Percentiles rank a stretch among this genome's conserved stretches.
These are phyloP conservation scores for Phytophthora tentaculata DNA, from an alignment of 352 stramenopile species.

Conservation along the genomic window DNA sequence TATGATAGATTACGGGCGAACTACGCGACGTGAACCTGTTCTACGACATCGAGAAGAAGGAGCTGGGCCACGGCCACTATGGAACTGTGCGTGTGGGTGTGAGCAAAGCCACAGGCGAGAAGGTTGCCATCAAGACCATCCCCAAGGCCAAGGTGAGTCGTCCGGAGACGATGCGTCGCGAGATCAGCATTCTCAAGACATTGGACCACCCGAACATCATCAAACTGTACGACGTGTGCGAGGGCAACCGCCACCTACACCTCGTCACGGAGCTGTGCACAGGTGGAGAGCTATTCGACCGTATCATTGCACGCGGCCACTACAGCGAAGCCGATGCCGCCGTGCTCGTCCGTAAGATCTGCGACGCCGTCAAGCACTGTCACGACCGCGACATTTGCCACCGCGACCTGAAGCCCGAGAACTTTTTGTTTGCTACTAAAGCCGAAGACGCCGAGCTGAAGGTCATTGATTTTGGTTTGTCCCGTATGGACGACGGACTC, in stretches of 20 bases:
- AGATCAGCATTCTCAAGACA: conserved; percentile 92
- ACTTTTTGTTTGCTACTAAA: conserved; percentile 94
- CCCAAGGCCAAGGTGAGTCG: conserved; percentile 95
- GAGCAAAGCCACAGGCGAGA: conserved; percentile 92
- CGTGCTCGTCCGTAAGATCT: conserved; percentile 96
- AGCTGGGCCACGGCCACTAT: conserved; percentile 94
- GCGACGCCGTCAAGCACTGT: conserved; percentile 96
- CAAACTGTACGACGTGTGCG: conserved; percentile 97
- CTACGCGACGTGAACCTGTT: conserved; percentile 85
- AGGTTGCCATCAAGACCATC: conserved; percentile 99
- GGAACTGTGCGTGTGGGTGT: conserved; percentile 96
- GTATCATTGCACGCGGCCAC: conserved; percentile 91
- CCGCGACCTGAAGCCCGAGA: conserved; percentile 98
- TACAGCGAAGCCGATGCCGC: conserved; percentile 98
- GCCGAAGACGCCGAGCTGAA: conserved; percentile 95
- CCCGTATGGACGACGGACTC: conserved; percentile 89
- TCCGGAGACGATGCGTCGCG: conserved; percentile 94
- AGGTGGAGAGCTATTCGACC: conserved; percentile 96
- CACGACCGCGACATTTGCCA: conserved; percentile 98
- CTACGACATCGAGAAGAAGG: conserved; percentile 91
- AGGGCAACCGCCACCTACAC: conserved; percentile 97
- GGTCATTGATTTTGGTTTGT: conserved; percentile 99
- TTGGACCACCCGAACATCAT: conserved; percentile 98
- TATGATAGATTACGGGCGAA: conserved; percentile 77
- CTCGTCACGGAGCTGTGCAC: conserved; percentile 98